These are phyloP conservation scores for Cardiospermum halicacabum DNA, from an alignment of 345 rosid genomes.

Conservation along the genomic window DNA sequence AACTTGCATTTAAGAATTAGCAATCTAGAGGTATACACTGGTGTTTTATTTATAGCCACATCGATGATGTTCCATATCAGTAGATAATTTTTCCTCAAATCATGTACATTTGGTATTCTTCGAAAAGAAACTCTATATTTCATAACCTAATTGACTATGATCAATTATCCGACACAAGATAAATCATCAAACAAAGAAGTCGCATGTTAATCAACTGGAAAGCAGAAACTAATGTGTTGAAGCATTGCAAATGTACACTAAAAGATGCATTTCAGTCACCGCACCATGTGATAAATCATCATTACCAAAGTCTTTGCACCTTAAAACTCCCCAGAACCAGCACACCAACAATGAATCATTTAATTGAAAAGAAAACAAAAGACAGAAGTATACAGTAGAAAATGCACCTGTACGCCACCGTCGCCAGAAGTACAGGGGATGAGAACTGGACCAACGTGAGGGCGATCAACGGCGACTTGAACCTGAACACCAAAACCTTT, in stretches of 20 bases:
- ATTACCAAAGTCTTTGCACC: too few relatives aligned
- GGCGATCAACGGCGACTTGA: constrained; percentile 70
- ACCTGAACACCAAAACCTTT: constrained; percentile 83
- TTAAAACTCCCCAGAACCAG: not conserved
- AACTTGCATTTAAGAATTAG: not conserved
- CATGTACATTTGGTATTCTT: not conserved
- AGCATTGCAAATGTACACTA: too few relatives aligned
- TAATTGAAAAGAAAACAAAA: not conserved
- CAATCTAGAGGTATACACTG: not conserved
- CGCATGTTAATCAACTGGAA: not conserved
- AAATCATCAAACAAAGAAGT: not conserved
- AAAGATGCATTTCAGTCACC: too few relatives aligned
- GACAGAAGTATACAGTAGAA: not conserved
- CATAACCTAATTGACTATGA: not conserved
- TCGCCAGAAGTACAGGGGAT: constrained; percentile 61
- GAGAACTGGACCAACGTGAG: constrained; percentile 54
- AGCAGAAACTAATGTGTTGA: not conserved
- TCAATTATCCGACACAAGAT: not conserved
- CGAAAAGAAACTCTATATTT: not conserved
- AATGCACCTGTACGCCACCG: constrained; percentile 88
- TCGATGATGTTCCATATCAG: not conserved
- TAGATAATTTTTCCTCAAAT: not conserved
- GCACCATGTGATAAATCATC: not conserved
- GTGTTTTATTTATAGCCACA: not conserved
- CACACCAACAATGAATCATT: not conserved